Evolutionary conservation across 139 green algal genomes (phyloP).

Genomic region (Tetratostichococcus sp.): DNA sequence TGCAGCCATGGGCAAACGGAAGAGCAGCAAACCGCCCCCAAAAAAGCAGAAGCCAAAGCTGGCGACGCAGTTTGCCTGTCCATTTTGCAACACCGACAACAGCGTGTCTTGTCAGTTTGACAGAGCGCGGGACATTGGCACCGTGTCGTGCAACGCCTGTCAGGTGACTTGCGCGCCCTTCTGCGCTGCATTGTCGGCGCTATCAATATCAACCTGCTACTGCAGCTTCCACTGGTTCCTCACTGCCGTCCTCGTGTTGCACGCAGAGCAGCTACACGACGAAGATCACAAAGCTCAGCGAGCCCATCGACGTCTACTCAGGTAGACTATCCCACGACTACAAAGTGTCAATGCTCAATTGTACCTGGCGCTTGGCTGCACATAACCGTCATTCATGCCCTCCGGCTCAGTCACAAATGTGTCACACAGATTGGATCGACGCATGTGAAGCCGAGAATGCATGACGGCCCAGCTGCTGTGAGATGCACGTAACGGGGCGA

Average conservation of each 20-base stretch:
- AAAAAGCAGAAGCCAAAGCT: conserved; percentile 63
- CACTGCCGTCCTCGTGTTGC: too few relatives aligned
- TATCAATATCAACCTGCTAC: too few relatives aligned
- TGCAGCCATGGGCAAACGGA: conserved; percentile 75
- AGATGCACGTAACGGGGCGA: too few relatives aligned
- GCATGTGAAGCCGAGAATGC: conserved; percentile 37
- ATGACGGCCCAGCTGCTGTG: conserved; percentile 80
- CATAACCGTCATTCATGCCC: too few relatives aligned
- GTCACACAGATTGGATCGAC: conserved; percentile 57
- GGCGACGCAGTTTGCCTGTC: conserved; percentile 53
- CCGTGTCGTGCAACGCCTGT: conserved; percentile 6
- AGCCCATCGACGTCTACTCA: conserved; percentile 52
- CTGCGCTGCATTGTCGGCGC: too few relatives aligned
- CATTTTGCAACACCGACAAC: conserved; percentile 68
- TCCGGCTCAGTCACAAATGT: too few relatives aligned
- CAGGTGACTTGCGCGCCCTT: too few relatives aligned
- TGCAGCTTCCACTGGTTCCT: too few relatives aligned
- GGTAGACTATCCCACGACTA: too few relatives aligned
- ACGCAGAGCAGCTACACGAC: conserved; percentile 16
- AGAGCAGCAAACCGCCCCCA: conserved; percentile 49
- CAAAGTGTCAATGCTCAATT: too few relatives aligned
- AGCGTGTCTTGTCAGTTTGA: conserved; percentile 53
- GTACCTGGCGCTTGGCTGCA: too few relatives aligned
- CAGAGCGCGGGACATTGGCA: conserved; percentile 14
- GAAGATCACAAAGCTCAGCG: conserved; percentile 40